phyloP scores from a whole-genome alignment of 805 yeast species.

The Huiozyma naganishii region DNA sequence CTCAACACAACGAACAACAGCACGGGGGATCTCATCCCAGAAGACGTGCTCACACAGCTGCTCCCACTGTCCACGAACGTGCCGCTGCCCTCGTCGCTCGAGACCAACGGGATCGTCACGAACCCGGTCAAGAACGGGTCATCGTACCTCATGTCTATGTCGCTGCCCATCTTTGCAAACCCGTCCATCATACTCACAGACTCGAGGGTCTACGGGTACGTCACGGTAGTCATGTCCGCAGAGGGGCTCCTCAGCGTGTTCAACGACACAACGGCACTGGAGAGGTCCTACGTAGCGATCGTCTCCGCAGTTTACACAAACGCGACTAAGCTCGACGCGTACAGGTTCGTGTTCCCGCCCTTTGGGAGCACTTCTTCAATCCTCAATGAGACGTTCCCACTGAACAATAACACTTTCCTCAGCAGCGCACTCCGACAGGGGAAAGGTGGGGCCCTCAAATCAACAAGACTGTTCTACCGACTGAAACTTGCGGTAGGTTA shows the following conservation, averaged over 20 bases:
- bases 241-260: slow-evolving; percentile 32
- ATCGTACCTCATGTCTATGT: slow-evolving; percentile 55
- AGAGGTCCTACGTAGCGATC: slow-evolving; percentile 26
- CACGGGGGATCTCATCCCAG: slow-evolving; percentile 28
- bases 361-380: slow-evolving; percentile 11
- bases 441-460: slow-evolving; percentile 33
- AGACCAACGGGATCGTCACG: slow-evolving; percentile 39
- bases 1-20: slow-evolving; percentile 33
- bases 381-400: slow-evolving; percentile 16
- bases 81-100: slow-evolving; percentile 35
- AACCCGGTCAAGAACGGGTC: slow-evolving; percentile 52
- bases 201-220: slow-evolving; percentile 57
- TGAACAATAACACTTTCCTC: slow-evolving; percentile 27
- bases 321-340: slow-evolving; percentile 24
- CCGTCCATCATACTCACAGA: slow-evolving; percentile 54
- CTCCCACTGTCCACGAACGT: slow-evolving; percentile 42
- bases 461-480: slow-evolving; percentile 29
- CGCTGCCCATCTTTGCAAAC: slow-evolving; percentile 65
- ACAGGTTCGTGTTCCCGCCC: slow-evolving; percentile 35
- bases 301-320: slow-evolving; percentile 21
- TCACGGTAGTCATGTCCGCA: slow-evolving; percentile 48
- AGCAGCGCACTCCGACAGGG: slow-evolving; percentile 28
- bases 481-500: slow-evolving; percentile 46
- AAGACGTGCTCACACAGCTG: slow-evolving; percentile 28
- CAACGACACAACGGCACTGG: slow-evolving; percentile 34